These are phyloP conservation scores for Solanum sitiens DNA, from an alignment of 257 asterid genomes.

Conservation along the genomic window DNA sequence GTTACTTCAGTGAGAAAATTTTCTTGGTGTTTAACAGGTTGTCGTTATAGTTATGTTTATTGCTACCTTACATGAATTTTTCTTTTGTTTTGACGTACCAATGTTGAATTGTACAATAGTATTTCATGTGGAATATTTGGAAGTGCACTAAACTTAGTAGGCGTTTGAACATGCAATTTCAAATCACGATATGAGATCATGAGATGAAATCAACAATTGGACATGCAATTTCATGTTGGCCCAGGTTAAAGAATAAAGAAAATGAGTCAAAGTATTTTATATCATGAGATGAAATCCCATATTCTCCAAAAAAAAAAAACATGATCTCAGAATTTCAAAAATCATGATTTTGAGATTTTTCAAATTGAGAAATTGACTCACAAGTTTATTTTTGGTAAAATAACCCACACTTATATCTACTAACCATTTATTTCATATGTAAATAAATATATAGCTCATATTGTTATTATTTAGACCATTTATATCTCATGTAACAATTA, in stretches of 20 bases:
- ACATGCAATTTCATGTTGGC: background rate
- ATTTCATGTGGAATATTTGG: background rate
- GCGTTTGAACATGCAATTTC: background rate
- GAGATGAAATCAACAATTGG: background rate
- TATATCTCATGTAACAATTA: background rate
- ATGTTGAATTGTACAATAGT: background rate
- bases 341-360: background rate
- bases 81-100: background rate
- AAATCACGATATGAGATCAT: background rate
- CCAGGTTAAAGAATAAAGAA: too few relatives aligned
- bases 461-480: background rate
- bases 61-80: background rate
- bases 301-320: background rate
- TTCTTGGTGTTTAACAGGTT: background rate
- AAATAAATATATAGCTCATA: background rate
- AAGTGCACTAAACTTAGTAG: background rate
- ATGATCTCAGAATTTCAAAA: background rate
- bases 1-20: background rate
- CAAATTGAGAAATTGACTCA: background rate
- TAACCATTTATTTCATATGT: background rate
- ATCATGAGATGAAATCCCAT: background rate
- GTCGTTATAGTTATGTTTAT: background rate
- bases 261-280: too few relatives aligned
- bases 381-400: background rate
- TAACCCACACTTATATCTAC: background rate